These are phyloP conservation scores for Chytriomyces confervae DNA, from an alignment of 192 early-diverging fungal species.

Conservation along the genomic window DNA sequence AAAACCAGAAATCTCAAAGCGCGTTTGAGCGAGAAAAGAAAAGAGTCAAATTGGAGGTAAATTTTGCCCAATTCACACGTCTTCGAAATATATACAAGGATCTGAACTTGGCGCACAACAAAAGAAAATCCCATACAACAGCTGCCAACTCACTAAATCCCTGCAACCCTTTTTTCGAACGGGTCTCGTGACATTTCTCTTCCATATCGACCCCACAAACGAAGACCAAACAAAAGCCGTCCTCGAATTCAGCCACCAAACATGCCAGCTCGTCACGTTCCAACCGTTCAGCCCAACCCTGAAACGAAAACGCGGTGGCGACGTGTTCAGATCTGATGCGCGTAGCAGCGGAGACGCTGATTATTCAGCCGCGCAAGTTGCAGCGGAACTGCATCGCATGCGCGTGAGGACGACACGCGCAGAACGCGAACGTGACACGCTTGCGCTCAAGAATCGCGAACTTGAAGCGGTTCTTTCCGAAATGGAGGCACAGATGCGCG, in stretches of 20 bases:
- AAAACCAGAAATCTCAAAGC: slow-evolving; percentile 19
- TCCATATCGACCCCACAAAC: slow-evolving; percentile 34
- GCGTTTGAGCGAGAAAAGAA: not conserved
- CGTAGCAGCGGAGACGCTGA: not conserved
- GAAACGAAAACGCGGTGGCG: not conserved
- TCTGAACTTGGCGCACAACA: not conserved
- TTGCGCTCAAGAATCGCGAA: not conserved
- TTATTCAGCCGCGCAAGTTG: not conserved
- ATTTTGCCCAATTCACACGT: not conserved
- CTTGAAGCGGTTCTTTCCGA: not conserved
- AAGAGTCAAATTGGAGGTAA: not conserved
- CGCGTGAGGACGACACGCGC: not conserved
- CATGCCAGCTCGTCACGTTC: slow-evolving; percentile 28
- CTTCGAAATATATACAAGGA: not conserved
- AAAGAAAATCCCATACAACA: slow-evolving; percentile 22
- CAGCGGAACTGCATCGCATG: not conserved
- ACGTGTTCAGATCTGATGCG: not conserved
- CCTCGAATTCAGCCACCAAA: slow-evolving; percentile 29
- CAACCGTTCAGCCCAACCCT: not conserved
- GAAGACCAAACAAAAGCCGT: slow-evolving; percentile 35
- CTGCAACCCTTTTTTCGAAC: slow-evolving; percentile 23
- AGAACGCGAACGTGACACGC: not conserved
- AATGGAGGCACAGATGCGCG: no score
- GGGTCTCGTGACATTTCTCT: slow-evolving; percentile 29
- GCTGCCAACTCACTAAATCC: slow-evolving; percentile 28